A percentile compares a stretch with the other conserved stretches of the same genome.
Evolutionary conservation across 2,329 filamentous ascomycete genomes (phyloP).

Genomic region (Fusarium duplospermum): DNA sequence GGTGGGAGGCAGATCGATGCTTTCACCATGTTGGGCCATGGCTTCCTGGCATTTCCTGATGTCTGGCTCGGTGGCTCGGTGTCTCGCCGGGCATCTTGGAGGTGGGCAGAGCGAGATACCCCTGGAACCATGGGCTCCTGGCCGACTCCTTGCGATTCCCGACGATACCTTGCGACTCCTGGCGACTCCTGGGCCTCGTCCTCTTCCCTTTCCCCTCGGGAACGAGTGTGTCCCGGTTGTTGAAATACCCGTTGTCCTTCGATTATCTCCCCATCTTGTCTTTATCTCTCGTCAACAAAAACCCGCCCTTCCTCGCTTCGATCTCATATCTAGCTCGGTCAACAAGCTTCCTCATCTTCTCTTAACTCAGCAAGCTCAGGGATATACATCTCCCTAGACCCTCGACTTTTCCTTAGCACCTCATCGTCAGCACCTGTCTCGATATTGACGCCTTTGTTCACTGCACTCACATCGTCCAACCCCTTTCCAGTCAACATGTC

Average conservation of each 20-base stretch:
- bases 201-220: conserved; percentile 24
- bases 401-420: not conserved
- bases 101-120: conserved; percentile 20
- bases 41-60: conserved; percentile 13
- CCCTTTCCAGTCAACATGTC: conserved; percentile 41
- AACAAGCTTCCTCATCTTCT: not conserved
- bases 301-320: not conserved
- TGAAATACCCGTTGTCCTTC: conserved; percentile 28
- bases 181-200: conserved; percentile 1
- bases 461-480: not conserved
- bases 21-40: conserved; percentile 15
- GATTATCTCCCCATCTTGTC: conserved; percentile 7
- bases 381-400: not conserved
- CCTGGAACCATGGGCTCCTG: conserved; percentile 20
- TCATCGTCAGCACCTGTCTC: not conserved
- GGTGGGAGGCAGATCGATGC: conserved; percentile 12
- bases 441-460: not conserved
- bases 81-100: conserved; percentile 5
- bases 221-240: conserved; percentile 6
- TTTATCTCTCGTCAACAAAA: conserved; percentile 14
- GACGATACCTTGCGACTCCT: conserved; percentile 3
- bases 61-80: conserved; percentile 22
- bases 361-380: not conserved
- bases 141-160: conserved; percentile 1
- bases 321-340: conserved; percentile 1